A percentile compares a stretch with the other conserved stretches of the same genome.
phyloP scores from a whole-genome alignment of 345 rosid species.

The Erysimum cheiranthoides region DNA sequence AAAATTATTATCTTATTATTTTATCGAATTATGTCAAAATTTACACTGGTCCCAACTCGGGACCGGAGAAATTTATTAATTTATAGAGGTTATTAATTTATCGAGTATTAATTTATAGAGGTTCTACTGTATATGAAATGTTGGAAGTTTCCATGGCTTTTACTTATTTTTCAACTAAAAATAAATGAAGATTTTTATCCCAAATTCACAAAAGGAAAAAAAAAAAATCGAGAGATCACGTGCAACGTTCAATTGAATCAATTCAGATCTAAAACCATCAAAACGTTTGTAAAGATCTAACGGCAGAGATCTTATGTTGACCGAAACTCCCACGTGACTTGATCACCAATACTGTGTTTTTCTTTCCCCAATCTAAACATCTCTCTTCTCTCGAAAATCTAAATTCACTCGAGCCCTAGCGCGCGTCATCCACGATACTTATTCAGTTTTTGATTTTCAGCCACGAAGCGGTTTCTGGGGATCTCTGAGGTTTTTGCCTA shows the following conservation, averaged over 20 bases:
- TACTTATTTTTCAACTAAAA: no score
- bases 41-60: no score
- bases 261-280: slow-evolving; percentile 34
- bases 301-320: slow-evolving; percentile 30
- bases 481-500: slow-evolving; percentile 30
- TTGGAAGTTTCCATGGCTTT: no score
- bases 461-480: slow-evolving; percentile 6
- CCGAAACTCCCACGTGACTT: slow-evolving; percentile 43
- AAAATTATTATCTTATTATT: no score
- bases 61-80: no score
- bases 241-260: slow-evolving; percentile 21
- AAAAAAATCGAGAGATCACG: slow-evolving; percentile 2
- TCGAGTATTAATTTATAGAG: no score
- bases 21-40: no score
- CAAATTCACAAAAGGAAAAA: no score
- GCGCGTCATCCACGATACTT: slow-evolving; percentile 9
- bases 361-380: slow-evolving; percentile 10
- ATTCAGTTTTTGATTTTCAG: slow-evolving; percentile 6
- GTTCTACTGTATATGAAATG: no score
- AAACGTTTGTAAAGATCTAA: slow-evolving; percentile 28
- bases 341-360: slow-evolving; percentile 24
- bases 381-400: slow-evolving; percentile 17
- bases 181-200: no score
- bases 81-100: no score
- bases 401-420: slow-evolving; percentile 37